Conservation (phyloP, 2,329 filamentous ascomycete species). For the Orbilia ellipsospora region DNA sequence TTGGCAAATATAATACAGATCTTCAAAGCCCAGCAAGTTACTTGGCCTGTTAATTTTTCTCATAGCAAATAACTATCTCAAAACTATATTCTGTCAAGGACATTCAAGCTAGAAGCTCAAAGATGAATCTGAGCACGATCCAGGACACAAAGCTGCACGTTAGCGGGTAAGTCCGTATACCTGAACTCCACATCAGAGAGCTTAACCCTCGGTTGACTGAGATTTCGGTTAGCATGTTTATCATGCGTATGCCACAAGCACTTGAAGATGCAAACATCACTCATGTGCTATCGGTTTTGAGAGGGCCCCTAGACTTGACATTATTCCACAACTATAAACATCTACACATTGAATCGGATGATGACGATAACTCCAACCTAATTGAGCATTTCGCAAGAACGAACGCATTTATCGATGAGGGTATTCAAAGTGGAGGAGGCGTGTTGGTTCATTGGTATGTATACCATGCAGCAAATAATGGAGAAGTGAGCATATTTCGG, state of each 20-base stretch:
- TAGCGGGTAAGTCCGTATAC: not conserved
- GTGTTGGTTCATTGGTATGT: conserved; percentile 77
- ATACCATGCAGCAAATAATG: not conserved
- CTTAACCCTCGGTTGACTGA: no score
- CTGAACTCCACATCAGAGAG: no score
- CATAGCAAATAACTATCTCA: no score
- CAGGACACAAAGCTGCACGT: conserved; percentile 2
- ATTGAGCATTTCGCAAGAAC: conserved; percentile 79
- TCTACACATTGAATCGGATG: conserved; percentile 84
- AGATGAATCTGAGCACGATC: conserved; percentile 17
- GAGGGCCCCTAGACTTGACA: conserved; percentile 69
- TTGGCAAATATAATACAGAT: no score
- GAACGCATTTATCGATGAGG: conserved; percentile 84
- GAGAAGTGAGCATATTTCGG: no score
- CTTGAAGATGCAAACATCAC: conserved; percentile 81
- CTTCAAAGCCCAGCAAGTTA: no score
- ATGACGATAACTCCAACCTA: conserved; percentile 88
- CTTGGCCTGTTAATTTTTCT: no score
- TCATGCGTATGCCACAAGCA: conserved; percentile 76
- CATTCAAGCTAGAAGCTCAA: not conserved
- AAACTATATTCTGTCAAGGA: no score
- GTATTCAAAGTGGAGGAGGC: conserved; percentile 69
- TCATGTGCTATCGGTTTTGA: conserved; percentile 86
- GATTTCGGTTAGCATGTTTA: conserved; percentile 73
- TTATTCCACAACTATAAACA: conserved; percentile 75